A percentile compares a stretch with the other conserved stretches of the same genome.
Evolutionary conservation across 352 stramenopile genomes (phyloP).

Genomic region (Globisporangium solare): DNA sequence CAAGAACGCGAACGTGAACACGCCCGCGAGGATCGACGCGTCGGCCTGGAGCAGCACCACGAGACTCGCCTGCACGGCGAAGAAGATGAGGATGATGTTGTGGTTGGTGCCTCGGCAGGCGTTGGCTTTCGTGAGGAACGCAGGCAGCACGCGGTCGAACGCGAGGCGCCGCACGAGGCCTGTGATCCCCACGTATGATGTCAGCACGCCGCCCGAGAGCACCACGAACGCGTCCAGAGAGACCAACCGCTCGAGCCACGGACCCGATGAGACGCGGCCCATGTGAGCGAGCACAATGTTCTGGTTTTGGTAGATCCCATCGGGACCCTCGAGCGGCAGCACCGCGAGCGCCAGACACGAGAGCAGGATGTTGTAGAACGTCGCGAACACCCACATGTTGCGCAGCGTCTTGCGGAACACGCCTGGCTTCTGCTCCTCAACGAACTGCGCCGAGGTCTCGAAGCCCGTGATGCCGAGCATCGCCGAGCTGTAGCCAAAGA

Average conservation of each 20-base stretch:
- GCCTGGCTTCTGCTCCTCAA: conserved; percentile 83
- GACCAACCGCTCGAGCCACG: conserved; percentile 68
- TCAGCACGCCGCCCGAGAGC: conserved; percentile 81
- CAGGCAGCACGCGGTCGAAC: conserved; percentile 64
- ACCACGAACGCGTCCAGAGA: conserved; percentile 88
- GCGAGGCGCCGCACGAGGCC: conserved; percentile 76
- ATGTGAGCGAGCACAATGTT: conserved; percentile 79
- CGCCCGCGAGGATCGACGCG: conserved; percentile 77
- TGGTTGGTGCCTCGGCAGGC: conserved; percentile 81
- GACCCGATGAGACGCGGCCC: conserved; percentile 39
- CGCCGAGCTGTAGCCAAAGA: conserved; percentile 76
- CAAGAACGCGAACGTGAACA: conserved; percentile 92
- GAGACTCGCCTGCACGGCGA: conserved; percentile 63
- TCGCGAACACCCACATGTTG: conserved; percentile 86
- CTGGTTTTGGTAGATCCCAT: conserved; percentile 61
- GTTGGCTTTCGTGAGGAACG: conserved; percentile 59
- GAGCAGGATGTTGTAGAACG: conserved; percentile 85
- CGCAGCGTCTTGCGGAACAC: conserved; percentile 77
- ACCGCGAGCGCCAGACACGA: conserved; percentile 79
- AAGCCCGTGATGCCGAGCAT: conserved; percentile 92
- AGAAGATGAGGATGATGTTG: conserved; percentile 81
- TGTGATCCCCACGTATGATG: conserved; percentile 88
- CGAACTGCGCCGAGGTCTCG: conserved; percentile 88
- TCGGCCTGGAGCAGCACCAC: conserved; percentile 77
- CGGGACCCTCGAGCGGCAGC: conserved; percentile 52